Percentiles rank a stretch among this genome's conserved stretches.
phyloP scores from a whole-genome alignment of 805 yeast genomes.

The Phaffomyces thermotolerans region DNA sequence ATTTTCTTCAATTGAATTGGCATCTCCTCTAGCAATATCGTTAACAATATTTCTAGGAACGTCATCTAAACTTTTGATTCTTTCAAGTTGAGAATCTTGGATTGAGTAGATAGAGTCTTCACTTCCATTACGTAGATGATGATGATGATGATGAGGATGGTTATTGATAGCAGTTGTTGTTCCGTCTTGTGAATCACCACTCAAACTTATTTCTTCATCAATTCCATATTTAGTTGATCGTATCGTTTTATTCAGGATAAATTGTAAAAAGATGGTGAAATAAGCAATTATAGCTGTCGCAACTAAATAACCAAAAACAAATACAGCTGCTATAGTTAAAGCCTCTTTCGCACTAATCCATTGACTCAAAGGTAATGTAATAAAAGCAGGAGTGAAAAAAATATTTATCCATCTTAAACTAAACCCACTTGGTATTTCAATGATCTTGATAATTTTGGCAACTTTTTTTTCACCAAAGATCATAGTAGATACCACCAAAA shows the following conservation, averaged over 20 bases:
- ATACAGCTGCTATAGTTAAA: constrained; percentile 66
- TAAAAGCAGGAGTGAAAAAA: constrained; percentile 72
- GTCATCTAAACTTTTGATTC: constrained; percentile 6
- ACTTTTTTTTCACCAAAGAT: constrained; percentile 31
- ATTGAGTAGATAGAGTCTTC: background rate
- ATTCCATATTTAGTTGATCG: constrained; percentile 19
- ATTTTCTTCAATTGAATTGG: constrained; percentile 16
- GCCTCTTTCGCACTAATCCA: constrained; percentile 62
- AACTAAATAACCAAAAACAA: constrained; percentile 54
- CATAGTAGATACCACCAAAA: constrained; percentile 33
- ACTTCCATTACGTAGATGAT: background rate
- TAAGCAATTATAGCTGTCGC: constrained; percentile 45
- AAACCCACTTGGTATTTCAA: constrained; percentile 63
- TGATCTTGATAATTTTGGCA: constrained; percentile 19
- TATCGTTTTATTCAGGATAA: constrained; percentile 10
- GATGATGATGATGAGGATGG: background rate
- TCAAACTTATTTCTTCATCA: constrained; percentile 25
- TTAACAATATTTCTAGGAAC: constrained; percentile 14
- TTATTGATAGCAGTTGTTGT: constrained; percentile 9
- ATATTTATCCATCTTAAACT: constrained; percentile 71
- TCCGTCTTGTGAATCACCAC: constrained; percentile 7
- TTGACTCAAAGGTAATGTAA: constrained; percentile 61
- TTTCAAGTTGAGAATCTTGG: constrained; percentile 1
- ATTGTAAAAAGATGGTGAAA: constrained; percentile 36
- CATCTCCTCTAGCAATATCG: constrained; percentile 22